Conservation (phyloP, 257 asterid species). For the Nicotiana tomentosiformis region DNA sequence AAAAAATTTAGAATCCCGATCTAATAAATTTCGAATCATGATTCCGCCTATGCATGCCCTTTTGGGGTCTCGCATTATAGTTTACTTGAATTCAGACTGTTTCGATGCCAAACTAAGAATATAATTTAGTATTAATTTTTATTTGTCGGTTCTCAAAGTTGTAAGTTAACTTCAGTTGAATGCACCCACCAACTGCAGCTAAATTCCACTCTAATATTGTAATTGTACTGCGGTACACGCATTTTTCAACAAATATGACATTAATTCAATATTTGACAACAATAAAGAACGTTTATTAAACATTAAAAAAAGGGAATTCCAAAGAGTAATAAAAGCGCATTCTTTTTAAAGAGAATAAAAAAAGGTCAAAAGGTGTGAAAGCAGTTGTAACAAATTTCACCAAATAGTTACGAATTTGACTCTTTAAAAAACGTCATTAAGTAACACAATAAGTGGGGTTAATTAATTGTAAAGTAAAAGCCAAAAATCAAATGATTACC, state of each 20-base stretch:
- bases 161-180: background rate
- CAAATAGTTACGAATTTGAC: background rate
- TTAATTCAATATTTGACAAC: too few relatives aligned
- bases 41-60: background rate
- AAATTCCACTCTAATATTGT: background rate
- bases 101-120: background rate
- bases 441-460: background rate
- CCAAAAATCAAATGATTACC: background rate
- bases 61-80: background rate
- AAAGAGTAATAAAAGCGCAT: too few relatives aligned
- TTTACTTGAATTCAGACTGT: background rate
- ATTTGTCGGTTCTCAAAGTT: background rate
- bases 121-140: background rate
- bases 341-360: too few relatives aligned
- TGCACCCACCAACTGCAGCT: background rate
- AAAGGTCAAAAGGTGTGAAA: background rate
- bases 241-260: background rate
- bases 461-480: background rate
- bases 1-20: too few relatives aligned
- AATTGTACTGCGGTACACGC: too few relatives aligned
- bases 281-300: background rate
- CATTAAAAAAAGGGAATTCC: background rate
- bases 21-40: too few relatives aligned
- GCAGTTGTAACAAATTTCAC: background rate
- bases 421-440: background rate